A percentile compares a stretch with the other conserved stretches of the same genome.
Conservation (phyloP, 169 alveolate species). For the Neospora caninum region DNA sequence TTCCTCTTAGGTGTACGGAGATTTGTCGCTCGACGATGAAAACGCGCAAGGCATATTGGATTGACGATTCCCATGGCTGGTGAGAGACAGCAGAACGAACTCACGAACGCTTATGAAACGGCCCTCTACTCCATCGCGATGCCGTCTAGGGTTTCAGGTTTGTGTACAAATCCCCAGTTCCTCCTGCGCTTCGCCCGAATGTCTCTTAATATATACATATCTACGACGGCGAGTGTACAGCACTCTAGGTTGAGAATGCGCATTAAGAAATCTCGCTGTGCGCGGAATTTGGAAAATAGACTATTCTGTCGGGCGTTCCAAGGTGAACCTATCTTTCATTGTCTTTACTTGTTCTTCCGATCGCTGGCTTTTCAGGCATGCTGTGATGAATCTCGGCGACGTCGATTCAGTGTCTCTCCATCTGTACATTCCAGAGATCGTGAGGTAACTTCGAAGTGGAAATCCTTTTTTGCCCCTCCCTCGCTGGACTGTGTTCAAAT, state of each 20-base stretch:
- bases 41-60: conserved; percentile 46
- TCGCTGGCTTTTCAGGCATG: conserved; percentile 41
- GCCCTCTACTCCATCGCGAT: background rate
- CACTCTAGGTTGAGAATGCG: too few species aligned
- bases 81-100: background rate
- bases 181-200: background rate
- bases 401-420: conserved; percentile 54
- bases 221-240: too few species aligned
- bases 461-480: background rate
- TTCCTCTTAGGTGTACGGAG: background rate
- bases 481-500: background rate
- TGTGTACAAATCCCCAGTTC: background rate
- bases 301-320: too few species aligned
- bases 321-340: too few species aligned
- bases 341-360: too few species aligned
- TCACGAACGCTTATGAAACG: background rate
- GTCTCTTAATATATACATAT: too few species aligned
- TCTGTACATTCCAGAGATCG: conserved; percentile 42
- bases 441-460: background rate
- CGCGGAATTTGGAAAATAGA: too few species aligned
- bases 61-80: conserved; percentile 61
- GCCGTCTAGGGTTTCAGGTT: background rate
- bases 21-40: conserved; percentile 7
- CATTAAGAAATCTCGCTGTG: too few species aligned
- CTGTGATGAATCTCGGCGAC: conserved; percentile 45